Evolutionary conservation across 176 grass and related monocot species (phyloP), one percentile per base, ranked within the genome.

Genomic region (Bolboschoenus planiculmis): DNA sequence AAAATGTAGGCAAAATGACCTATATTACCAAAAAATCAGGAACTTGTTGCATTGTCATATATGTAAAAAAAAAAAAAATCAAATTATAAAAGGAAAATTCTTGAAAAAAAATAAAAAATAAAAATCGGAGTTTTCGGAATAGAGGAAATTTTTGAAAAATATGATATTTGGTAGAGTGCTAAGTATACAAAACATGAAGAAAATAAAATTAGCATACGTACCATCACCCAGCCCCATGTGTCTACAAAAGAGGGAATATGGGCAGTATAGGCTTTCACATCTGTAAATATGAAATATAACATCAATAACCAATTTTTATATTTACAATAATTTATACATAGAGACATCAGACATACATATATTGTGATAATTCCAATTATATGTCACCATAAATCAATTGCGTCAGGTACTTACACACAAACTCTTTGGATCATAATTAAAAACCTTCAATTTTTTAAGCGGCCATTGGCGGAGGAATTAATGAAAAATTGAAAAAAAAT

Each of bases 201-300:
- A 53, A 8, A 51, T 13, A 21, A 79, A 35, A 42, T 26, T 7
- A 2, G 37, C 2, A 51, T 31, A 81, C 80, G 56, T 87, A 97
- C 91, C 91, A 97, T 97, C 8, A 97, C 87, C 93, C 93, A 93
- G 23, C 91, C 93, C 91, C 93, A 97, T 76, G 91, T 93, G 78
- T 97, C 93, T 7, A 87, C 91, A 30, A 91, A 97, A 15, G 93
- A 97, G 44, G 93, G 91, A 47, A 97, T 86, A 81, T 97, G 91
- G 20, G 93, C 87, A 7, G 93, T 91, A 71, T 93, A 97, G 4
- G 91, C 91, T 73, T 85, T 53, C 15, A 97, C 93, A 91, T 89
- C 93, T 91, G 85, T 30, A 81, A 40, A 40, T 24, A 61, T 59
- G 23, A 60, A 39, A 46, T 37, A 6, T 78, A 37, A 80, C 20